Conservation (phyloP, 148 eudicot genomes). For the Simmondsia chinensis region DNA sequence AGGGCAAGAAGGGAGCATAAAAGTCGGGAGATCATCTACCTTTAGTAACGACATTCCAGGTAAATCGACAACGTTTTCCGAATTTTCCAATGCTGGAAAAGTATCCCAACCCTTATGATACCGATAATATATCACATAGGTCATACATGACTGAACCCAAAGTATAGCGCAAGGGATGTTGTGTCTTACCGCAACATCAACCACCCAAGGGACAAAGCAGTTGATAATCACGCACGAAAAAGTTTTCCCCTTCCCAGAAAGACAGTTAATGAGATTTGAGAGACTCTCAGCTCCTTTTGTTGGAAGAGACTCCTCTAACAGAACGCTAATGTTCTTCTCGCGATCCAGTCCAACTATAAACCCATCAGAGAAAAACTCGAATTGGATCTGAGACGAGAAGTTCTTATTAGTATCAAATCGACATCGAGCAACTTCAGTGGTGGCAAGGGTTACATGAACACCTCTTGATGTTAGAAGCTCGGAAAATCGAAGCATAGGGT, state of each 20-base stretch:
- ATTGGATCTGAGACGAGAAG: constrained; percentile 3
- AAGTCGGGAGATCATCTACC: constrained; percentile 31
- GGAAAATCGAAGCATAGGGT: constrained; percentile 31
- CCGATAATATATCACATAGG: constrained; percentile 21
- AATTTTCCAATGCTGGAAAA: constrained; percentile 11
- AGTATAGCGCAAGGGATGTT: constrained; percentile 25
- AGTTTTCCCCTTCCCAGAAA: constrained; percentile 10
- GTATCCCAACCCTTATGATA: constrained; percentile 2
- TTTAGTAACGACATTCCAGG: constrained; percentile 19
- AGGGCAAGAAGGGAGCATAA: constrained; percentile 26
- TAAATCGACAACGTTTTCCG: constrained; percentile 7
- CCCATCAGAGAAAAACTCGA: constrained; percentile 26
- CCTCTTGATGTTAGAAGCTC: constrained; percentile 22
- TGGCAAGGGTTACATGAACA: constrained; percentile 29
- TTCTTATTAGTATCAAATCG: neutral
- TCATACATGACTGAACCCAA: constrained; percentile 33
- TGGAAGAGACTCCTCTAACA: constrained; percentile 20
- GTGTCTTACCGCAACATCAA: constrained; percentile 19
- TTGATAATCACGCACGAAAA: constrained; percentile 24
- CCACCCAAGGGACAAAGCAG: constrained; percentile 37
- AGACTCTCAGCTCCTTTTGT: constrained; percentile 10
- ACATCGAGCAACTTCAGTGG: constrained; percentile 17
- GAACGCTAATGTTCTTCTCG: constrained; percentile 12
- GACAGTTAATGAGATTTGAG: constrained; percentile 7
- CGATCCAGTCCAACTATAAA: constrained; percentile 15